Conservation (phyloP, 345 rosid genomes). For the Citrus medica region DNA sequence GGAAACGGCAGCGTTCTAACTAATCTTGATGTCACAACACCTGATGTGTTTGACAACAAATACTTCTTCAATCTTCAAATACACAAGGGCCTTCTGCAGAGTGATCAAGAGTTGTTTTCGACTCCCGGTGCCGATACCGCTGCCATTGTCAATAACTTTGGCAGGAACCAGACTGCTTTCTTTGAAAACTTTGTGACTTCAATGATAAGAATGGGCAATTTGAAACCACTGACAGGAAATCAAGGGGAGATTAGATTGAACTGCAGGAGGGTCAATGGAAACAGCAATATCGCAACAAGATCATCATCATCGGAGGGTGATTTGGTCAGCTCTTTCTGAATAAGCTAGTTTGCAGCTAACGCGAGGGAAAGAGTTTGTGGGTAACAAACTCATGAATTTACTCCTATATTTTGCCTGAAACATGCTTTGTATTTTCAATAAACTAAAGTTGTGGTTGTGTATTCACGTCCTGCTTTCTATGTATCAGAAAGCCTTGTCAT, state of each 20-base stretch:
- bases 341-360: too few species aligned
- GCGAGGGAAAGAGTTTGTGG: too few species aligned
- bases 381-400: too few species aligned
- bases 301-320: too few species aligned
- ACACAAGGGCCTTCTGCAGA: constrained; percentile 47
- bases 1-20: constrained; percentile 32
- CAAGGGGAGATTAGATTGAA: constrained; percentile 54
- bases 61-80: constrained; percentile 50
- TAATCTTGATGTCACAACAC: constrained; percentile 46
- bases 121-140: constrained; percentile 41
- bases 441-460: too few species aligned
- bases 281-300: neutral
- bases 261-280: constrained; percentile 45
- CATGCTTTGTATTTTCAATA: too few species aligned
- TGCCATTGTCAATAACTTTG: constrained; percentile 34
- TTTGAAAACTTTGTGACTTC: constrained; percentile 49
- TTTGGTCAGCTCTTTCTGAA: too few species aligned
- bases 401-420: too few species aligned
- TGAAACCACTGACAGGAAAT: constrained; percentile 43
- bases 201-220: constrained; percentile 67
- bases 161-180: constrained; percentile 42
- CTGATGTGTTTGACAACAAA: constrained; percentile 42
- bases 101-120: constrained; percentile 57
- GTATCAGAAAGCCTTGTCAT: too few species aligned
- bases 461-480: too few species aligned